These are phyloP conservation scores for Cyphellophora europaea DNA, from an alignment of 2,329 filamentous ascomycete genomes.

Conservation along the genomic window DNA sequence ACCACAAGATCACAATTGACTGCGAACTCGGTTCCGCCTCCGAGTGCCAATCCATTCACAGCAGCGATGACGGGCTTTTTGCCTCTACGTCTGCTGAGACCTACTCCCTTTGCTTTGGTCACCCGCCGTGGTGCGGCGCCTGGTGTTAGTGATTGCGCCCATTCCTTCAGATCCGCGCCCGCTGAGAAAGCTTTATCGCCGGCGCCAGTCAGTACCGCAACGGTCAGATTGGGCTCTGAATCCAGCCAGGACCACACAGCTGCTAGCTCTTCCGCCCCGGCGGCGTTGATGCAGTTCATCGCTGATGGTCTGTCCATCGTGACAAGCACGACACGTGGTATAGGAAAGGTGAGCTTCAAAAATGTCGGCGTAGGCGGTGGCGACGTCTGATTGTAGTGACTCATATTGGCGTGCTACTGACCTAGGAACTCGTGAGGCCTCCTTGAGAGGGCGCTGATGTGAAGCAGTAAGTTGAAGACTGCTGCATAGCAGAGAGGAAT, in stretches of 20 bases:
- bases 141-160: slow-evolving; percentile 18
- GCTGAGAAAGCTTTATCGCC: slow-evolving; percentile 34
- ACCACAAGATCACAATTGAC: slow-evolving; percentile 65
- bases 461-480: no score
- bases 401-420: no score
- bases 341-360: slow-evolving; percentile 29
- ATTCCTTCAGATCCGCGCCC: slow-evolving; percentile 36
- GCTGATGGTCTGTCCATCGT: slow-evolving; percentile 33
- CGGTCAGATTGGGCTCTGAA: slow-evolving; percentile 29
- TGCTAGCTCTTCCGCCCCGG: slow-evolving; percentile 31
- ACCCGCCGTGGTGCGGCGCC: slow-evolving; percentile 15
- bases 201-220: slow-evolving; percentile 31
- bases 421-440: no score
- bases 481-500: no score
- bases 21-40: slow-evolving; percentile 68
- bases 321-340: slow-evolving; percentile 35
- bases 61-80: slow-evolving; percentile 68
- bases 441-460: no score
- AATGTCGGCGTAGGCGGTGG: not conserved
- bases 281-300: slow-evolving; percentile 34
- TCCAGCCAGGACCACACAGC: slow-evolving; percentile 35
- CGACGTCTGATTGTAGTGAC: not conserved
- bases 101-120: slow-evolving; percentile 33
- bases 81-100: slow-evolving; percentile 46
- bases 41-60: slow-evolving; percentile 64